Evolutionary conservation across 1,139 yeast species (phyloP), one percentile per base, ranked within the genome.

Genomic region (Nakaseomyces kungkrabaensis): DNA sequence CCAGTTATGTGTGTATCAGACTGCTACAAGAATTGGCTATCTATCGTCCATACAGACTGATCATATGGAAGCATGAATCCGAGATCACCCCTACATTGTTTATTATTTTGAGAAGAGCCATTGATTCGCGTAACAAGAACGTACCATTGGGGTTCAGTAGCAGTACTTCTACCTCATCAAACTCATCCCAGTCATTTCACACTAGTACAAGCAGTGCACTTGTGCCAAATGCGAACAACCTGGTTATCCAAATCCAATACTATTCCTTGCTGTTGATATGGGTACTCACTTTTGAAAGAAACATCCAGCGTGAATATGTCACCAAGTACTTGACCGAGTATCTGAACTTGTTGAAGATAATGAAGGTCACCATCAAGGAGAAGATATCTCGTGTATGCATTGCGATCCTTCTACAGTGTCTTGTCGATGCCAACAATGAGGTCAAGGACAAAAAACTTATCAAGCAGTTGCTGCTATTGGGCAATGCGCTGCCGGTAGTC

Each of bases 311-410:
- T 51, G 74, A 74, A 34, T 68, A 88, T 51, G 73, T 81, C 45
- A 60, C 67, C 38, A 61, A 63, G 49, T 74, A 72, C 55, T 54
- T 67, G 48, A 59, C 68, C 45, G 75, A 73, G 46, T 62, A 75
- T 48, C 62, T 76, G 26, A 77, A 79, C 48, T 70, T 80, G 54
- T 77, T 92, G 25, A 82, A 79, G 51, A 71, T 87, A 50, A 76
- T 85, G 50, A 85, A 84, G 64, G 80, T 81, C 53, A 87, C 96
- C 1, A 86, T 92, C 59, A 92, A 92, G 72, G 95, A 90, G 70
- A 92, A 92, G 71, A 81, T 92, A 52, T 86, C 88, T 41, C 77
- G 99, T 64, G 74, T 92, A 48, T 75, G 95, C 25, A 75, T 88
- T 38, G 84, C 95, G 1, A 79, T 83, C 43, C 72, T 92, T 55